Conservation (phyloP, 1,139 yeast genomes). For the Blastobotrys elegans region DNA sequence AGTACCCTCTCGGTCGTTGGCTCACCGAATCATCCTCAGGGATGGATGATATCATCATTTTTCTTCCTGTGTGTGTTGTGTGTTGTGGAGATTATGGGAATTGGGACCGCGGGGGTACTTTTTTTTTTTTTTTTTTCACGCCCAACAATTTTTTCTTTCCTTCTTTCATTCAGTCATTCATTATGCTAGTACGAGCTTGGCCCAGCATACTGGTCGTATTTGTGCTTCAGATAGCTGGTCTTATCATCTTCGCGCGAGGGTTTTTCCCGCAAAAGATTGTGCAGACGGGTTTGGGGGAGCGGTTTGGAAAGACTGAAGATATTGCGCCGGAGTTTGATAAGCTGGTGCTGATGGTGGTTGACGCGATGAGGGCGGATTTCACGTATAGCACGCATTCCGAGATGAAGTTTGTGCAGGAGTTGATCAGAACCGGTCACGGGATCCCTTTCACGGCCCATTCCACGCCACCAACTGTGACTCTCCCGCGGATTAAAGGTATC, state of each 20-base stretch:
- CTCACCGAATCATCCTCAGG: slow-evolving; percentile 16
- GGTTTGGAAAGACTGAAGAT: slow-evolving; percentile 27
- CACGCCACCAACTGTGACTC: slow-evolving; percentile 94
- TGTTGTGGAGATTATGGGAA: no score
- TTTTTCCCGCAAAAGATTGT: slow-evolving; percentile 86
- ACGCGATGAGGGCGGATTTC: slow-evolving; percentile 89
- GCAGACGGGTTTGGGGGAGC: slow-evolving; percentile 49
- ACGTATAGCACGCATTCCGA: slow-evolving; percentile 56
- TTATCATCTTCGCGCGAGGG: slow-evolving; percentile 65
- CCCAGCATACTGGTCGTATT: slow-evolving; percentile 25
- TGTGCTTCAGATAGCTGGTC: slow-evolving; percentile 46
- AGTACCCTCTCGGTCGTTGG: slow-evolving; percentile 19
- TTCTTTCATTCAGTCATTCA: not conserved
- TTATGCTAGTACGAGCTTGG: slow-evolving; percentile 13
- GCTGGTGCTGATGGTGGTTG: slow-evolving; percentile 78
- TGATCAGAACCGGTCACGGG: slow-evolving; percentile 65
- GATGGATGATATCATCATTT: slow-evolving; percentile 16
- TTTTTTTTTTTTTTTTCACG: not conserved
- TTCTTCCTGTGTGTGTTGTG: not conserved
- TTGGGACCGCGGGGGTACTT: no score
- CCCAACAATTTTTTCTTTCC: no score
- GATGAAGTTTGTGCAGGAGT: slow-evolving; percentile 60
- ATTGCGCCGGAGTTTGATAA: slow-evolving; percentile 53
- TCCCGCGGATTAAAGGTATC: slow-evolving; percentile 86
- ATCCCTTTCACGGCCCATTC: slow-evolving; percentile 87